Evolutionary conservation across 208 protist species (phyloP), one percentile per base, ranked within the genome.

Genomic region (Blechomonas ayalai): DNA sequence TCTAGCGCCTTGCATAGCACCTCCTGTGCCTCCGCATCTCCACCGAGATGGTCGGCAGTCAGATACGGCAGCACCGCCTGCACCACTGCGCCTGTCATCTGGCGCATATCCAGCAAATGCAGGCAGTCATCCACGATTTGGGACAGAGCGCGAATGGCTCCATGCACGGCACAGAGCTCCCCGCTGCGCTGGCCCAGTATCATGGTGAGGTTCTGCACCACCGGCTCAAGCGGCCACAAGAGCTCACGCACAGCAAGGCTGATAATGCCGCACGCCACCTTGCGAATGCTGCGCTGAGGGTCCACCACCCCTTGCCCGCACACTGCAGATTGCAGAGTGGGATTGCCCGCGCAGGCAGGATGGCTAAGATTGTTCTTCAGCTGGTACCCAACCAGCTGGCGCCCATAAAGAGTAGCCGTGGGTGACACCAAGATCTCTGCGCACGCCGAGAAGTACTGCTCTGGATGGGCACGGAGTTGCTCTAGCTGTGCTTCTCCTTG

Each of bases 71-170:
- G 27, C 18, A 70, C 52, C 0, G 63, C 67, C 18, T 45, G 44
- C 34, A 88, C 41, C 24, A 92, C 63, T 36, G 43, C 46, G 8
- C 59, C 61, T 10, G 72, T 84, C 35, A 90, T 40, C 39, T 70
- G 58, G 35, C 51, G 61, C 24, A 52, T 65, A 23, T 89, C 84
- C 16, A 93, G 33, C 32, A 85, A 52, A 33, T 59, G 31, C 3
- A 79, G 54, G 26, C 60, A 67, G 27, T 93, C 80, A 32, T 83
- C 77, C 9, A 80, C 70, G 22, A 88, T 78, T 48, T 93, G 64
- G 7, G 80, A 81, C 20, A 93, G 34, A 0, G 84, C 77, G 37
- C 67, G 67, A 41, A 90, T 77, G 13, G 69, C 68, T 22, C 84
- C 84, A 36, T 90, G 73, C 43, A 86, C 73, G 0, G 73, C 73